phyloP scores from a whole-genome alignment of 345 rosid species.

The Triadica sebifera region DNA sequence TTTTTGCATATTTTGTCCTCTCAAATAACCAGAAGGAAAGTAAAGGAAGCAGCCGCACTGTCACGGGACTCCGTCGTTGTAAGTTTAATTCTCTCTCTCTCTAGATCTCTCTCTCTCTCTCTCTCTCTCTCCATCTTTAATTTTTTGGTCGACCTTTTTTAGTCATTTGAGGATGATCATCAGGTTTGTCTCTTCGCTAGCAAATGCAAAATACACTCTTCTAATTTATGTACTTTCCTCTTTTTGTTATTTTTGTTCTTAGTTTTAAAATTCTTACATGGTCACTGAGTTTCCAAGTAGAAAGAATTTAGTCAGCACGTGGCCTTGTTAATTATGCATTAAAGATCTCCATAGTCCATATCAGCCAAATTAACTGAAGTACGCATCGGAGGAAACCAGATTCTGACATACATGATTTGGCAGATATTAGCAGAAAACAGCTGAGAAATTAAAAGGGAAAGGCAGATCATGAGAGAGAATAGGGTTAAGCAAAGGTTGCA shows the following conservation, averaged over 20 bases:
- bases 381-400: not conserved
- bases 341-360: not conserved
- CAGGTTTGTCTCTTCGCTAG: too few relatives aligned
- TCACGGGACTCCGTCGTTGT: not conserved
- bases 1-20: not conserved
- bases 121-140: too few relatives aligned
- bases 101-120: not conserved
- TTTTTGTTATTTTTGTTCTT: not conserved
- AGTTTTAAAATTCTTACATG: not conserved
- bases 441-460: not conserved
- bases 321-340: not conserved
- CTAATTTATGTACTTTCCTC: too few relatives aligned
- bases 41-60: not conserved
- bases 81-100: not conserved
- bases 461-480: conserved; percentile 21
- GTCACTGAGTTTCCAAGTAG: too few relatives aligned
- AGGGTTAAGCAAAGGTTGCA: conserved; percentile 14
- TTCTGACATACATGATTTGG: not conserved
- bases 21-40: not conserved
- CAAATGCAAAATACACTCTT: too few relatives aligned
- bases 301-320: too few relatives aligned
- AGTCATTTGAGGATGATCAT: too few relatives aligned
- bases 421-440: not conserved
- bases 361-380: too few relatives aligned
- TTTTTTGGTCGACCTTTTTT: too few relatives aligned